A percentile compares a stretch with the other conserved stretches of the same genome.
These are phyloP conservation scores for Verticillium isaacii DNA, from an alignment of 2,329 filamentous ascomycete genomes.

Conservation along the genomic window DNA sequence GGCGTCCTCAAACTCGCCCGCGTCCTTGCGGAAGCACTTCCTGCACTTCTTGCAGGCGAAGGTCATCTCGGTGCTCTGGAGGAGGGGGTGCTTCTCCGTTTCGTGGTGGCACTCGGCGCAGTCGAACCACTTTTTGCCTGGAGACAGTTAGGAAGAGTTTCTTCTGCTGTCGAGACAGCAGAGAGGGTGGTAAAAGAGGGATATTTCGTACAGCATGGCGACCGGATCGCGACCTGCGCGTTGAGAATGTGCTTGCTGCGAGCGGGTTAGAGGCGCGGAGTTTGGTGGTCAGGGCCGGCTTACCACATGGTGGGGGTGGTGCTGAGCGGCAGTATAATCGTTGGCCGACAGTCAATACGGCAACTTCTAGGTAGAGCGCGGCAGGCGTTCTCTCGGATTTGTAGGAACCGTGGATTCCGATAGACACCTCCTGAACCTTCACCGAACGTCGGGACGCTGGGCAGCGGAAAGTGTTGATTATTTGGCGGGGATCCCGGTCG, in stretches of 20 bases:
- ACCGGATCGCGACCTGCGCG: conserved; percentile 93
- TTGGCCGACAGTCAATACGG: background rate
- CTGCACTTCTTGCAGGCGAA: conserved; percentile 99
- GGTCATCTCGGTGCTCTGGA: conserved; percentile 78
- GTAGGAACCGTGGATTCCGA: background rate
- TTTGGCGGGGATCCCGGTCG: background rate
- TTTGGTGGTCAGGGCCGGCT: conserved; percentile 3
- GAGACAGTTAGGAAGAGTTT: background rate
- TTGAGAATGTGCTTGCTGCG: conserved; percentile 94
- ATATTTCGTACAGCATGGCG: conserved; percentile 75
- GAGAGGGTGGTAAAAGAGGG: background rate
- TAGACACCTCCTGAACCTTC: background rate
- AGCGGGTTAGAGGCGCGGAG: conserved; percentile 10
- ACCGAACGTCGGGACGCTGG: background rate
- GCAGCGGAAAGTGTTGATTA: background rate
- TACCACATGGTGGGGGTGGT: conserved; percentile 29
- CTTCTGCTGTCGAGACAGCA: background rate
- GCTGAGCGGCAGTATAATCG: background rate
- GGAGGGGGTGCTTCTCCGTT: conserved; percentile 69
- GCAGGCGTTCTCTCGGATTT: background rate
- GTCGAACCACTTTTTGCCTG: conserved; percentile 97
- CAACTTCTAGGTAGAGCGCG: background rate
- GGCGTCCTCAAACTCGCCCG: conserved; percentile 85
- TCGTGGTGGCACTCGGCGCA: conserved; percentile 93
- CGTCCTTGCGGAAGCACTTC: conserved; percentile 96